Conservation (phyloP, 169 alveolate genomes). For the Cryptosporidium andersoni region DNA sequence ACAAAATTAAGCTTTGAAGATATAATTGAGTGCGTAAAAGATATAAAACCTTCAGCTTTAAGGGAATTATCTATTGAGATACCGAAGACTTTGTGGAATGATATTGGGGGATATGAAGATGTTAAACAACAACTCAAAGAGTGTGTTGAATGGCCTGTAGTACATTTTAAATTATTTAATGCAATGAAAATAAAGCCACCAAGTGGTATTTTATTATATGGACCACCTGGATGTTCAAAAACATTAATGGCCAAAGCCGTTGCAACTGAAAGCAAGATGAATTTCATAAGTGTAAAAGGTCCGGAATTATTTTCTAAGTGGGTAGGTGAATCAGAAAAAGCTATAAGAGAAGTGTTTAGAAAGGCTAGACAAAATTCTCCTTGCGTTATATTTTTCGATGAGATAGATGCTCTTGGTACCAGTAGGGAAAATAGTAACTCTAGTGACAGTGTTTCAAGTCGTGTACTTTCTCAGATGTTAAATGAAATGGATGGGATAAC, state of each 20-base stretch:
- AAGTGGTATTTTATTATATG: constrained; percentile 96
- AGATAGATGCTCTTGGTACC: constrained; percentile 97
- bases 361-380: constrained; percentile 94
- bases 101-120: constrained; percentile 98
- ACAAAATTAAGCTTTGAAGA: constrained; percentile 24
- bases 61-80: constrained; percentile 89
- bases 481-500: constrained; percentile 99
- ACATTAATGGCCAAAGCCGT: constrained; percentile 99
- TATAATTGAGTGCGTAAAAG: constrained; percentile 62
- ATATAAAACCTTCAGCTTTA: constrained; percentile 73
- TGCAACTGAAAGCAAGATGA: constrained; percentile 97
- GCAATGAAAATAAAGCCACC: constrained; percentile 91
- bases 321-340: constrained; percentile 98
- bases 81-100: constrained; percentile 95
- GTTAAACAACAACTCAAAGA: constrained; percentile 91
- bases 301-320: constrained; percentile 99
- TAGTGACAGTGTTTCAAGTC: constrained; percentile 87
- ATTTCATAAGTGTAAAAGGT: constrained; percentile 98
- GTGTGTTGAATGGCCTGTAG: constrained; percentile 97
- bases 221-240: constrained; percentile 99
- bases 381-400: constrained; percentile 93
- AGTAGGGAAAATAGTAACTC: constrained; percentile 81
- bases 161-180: constrained; percentile 88
- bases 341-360: constrained; percentile 93
- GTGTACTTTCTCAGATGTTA: constrained; percentile 95